Conservation (phyloP, 257 asterid genomes). For the Leptodermis oblonga region DNA sequence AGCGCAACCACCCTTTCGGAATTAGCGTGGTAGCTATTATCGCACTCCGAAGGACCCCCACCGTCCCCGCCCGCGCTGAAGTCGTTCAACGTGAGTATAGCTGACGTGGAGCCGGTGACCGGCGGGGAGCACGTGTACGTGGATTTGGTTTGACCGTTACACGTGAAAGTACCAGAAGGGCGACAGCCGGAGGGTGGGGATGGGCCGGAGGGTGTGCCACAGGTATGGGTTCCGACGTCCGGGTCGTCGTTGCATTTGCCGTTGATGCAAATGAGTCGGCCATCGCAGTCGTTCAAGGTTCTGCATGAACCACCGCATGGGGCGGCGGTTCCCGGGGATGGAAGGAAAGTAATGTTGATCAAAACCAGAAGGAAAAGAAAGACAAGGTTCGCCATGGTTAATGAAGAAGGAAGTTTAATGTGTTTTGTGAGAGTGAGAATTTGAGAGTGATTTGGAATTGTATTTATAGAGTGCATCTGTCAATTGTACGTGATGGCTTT, state of each 20-base stretch:
- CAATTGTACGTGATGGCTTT: too few species aligned
- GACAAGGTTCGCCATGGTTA: conserved; percentile 18
- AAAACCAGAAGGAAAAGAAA: neutral
- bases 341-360: neutral
- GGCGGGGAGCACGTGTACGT: conserved; percentile 39
- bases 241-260: conserved; percentile 38
- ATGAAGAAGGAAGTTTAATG: too few species aligned
- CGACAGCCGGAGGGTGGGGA: conserved; percentile 16
- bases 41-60: conserved; percentile 35
- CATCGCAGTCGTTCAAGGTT: conserved; percentile 24
- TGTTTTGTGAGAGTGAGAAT: too few species aligned
- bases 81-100: conserved; percentile 35
- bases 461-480: too few species aligned
- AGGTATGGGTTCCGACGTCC: too few species aligned
- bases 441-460: too few species aligned
- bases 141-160: conserved; percentile 17
- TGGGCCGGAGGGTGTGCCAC: too few species aligned
- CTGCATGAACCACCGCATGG: conserved; percentile 30
- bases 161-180: conserved; percentile 26
- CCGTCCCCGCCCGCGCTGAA: conserved; percentile 46
- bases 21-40: conserved; percentile 24
- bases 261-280: conserved; percentile 26
- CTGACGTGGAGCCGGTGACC: conserved; percentile 31
- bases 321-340: conserved; percentile 16
- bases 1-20: conserved; percentile 37